Base-by-base conservation (phyloP, 352 stramenopile genomes). In the Pythium sukuiense region DNA sequence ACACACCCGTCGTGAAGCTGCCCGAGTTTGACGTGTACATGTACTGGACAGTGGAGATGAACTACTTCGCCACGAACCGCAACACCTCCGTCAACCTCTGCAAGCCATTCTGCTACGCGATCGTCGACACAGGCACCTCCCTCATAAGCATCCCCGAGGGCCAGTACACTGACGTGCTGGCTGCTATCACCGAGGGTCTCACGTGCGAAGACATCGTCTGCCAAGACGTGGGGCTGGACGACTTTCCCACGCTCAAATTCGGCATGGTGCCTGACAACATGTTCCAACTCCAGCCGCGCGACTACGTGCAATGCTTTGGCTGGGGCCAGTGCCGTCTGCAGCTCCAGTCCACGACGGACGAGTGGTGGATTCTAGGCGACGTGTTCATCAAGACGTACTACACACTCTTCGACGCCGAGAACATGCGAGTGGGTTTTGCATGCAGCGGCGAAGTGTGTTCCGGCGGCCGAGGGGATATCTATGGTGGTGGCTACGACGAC, bases 381-480 rank as follows among this genome's bases (percentile, higher is more conserved):
- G 79, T 96, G 33, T 96, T 97, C 67, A 88, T 96, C 61, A 94
- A 96, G 77, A 94, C 87, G 26, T 96, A 97, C 82, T 96, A 96
- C 76, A 96, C 89, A 29, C 69, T 97, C n/a, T 97, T 96, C 54
- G 89, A 97, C 59, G 87, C 77, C n/a, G 75, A 90, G 46, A 91
- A 92, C 59, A 89, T 95, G 76, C 87, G 89, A 46, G 73, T 97
- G 30, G 89, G 89, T 46, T 97, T 97, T 61, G 89, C 89, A 1
- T 97, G 89, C 63, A 79, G 89, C 8, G 83, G 83, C n/a, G 78
- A 90, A 57, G 73, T 87, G 5, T 96, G 88, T 61, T 81, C 80
- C 13, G 88, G 88, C 45, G 88, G 88, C 16, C 77, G 69, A 16
- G 89, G 88, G 35, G 74, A 87, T 46, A 75, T 92, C 50, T 85